Percentiles rank a stretch among this genome's conserved stretches.
These are phyloP conservation scores for Suhomyces sp. DNA, from an alignment of 805 yeast species.

Conservation along the genomic window DNA sequence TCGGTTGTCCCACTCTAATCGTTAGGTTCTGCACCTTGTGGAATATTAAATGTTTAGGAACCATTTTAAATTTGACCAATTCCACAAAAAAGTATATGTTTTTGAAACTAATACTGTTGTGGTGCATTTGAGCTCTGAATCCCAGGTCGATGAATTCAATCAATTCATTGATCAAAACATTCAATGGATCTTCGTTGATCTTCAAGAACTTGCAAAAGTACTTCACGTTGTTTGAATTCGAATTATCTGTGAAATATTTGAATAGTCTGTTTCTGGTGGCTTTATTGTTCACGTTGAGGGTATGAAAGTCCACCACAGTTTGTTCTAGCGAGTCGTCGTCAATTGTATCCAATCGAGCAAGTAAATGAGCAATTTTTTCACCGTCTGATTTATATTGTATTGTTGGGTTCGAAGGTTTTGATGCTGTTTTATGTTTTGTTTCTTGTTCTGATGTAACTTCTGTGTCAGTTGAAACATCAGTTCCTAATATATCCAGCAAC, in stretches of 20 bases:
- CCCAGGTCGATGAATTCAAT: constrained; percentile 56
- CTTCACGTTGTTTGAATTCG: constrained; percentile 45
- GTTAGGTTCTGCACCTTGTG: constrained; percentile 69
- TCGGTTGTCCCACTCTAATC: constrained; percentile 47
- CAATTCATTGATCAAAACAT: constrained; percentile 52
- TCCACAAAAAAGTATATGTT: constrained; percentile 69
- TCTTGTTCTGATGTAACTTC: background rate
- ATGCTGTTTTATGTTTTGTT: background rate
- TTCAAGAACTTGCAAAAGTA: constrained; percentile 68
- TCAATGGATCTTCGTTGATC: constrained; percentile 49
- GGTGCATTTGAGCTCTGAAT: constrained; percentile 56
- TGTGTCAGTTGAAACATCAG: background rate
- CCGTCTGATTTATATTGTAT: constrained; percentile 34
- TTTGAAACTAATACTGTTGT: constrained; percentile 53
- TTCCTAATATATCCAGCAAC: constrained; percentile 27
- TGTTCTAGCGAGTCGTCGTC: constrained; percentile 51
- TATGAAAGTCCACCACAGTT: constrained; percentile 49
- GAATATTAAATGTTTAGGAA: constrained; percentile 69
- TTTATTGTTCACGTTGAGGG: constrained; percentile 58
- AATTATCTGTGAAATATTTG: constrained; percentile 52
- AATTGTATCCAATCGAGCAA: constrained; percentile 43
- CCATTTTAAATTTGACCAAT: constrained; percentile 69
- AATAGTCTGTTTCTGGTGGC: constrained; percentile 65
- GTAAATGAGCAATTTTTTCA: constrained; percentile 43
- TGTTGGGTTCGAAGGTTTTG: background rate